Evolutionary conservation across 2,329 filamentous ascomycete genomes (phyloP).

Genomic region (Calonectria pauciramosa): DNA sequence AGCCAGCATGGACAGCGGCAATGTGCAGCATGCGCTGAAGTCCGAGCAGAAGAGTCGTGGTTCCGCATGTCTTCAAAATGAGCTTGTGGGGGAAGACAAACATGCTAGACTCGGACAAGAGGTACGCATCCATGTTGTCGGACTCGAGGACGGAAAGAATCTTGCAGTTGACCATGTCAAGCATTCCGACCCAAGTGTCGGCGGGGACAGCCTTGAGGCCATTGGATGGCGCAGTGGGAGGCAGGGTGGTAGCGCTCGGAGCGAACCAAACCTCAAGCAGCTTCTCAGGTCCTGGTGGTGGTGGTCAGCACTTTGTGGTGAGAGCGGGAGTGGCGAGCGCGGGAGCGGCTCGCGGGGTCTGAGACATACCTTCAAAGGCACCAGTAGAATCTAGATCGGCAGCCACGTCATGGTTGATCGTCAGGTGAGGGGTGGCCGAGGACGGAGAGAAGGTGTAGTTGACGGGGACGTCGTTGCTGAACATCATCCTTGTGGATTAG

Average conservation of each 20-base stretch:
- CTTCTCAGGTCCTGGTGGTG: conserved; percentile 84
- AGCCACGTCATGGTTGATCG: conserved; percentile 96
- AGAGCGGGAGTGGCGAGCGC: not conserved
- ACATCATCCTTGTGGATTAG: conserved; percentile 68
- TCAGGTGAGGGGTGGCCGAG: conserved; percentile 88
- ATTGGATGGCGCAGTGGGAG: conserved; percentile 76
- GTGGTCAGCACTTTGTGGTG: conserved; percentile 24
- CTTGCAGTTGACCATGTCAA: conserved; percentile 98
- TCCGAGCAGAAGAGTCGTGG: conserved; percentile 91
- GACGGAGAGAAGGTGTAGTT: conserved; percentile 88
- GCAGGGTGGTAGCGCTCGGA: conserved; percentile 80
- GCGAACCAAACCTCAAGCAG: conserved; percentile 98
- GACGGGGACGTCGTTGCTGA: conserved; percentile 83
- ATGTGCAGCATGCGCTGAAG: conserved; percentile 94
- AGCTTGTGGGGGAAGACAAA: conserved; percentile 99
- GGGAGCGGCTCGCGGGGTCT: not conserved
- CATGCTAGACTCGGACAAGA: conserved; percentile 99
- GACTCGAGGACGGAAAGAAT: conserved; percentile 95
- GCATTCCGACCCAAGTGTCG: conserved; percentile 95
- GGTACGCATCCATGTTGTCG: conserved; percentile 94
- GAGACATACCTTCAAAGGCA: conserved; percentile 85
- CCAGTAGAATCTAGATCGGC: conserved; percentile 94
- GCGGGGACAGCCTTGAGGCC: conserved; percentile 89
- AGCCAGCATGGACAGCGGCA: conserved; percentile 88
- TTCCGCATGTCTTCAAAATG: conserved; percentile 98